A percentile compares a stretch with the other conserved stretches of the same genome.
These are phyloP conservation scores for Sedum album DNA, from an alignment of 164 flowering plant species.

Conservation along the genomic window DNA sequence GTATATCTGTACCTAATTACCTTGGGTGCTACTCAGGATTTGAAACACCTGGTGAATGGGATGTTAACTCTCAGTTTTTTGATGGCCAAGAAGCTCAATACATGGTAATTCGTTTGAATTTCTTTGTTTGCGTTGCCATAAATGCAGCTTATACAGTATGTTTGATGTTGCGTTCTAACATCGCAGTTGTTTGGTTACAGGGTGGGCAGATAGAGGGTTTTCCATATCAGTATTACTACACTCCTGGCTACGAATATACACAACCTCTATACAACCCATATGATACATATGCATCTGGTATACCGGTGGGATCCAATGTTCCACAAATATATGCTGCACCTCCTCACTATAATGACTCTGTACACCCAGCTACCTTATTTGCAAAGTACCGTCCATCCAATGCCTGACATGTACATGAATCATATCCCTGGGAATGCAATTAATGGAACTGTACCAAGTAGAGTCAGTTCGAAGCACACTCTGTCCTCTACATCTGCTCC, in stretches of 20 bases:
- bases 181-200: constrained; percentile 25
- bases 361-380: constrained; percentile 40
- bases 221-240: constrained; percentile 65
- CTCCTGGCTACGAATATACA: constrained; percentile 76
- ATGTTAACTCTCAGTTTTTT: constrained; percentile 63
- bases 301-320: constrained; percentile 58
- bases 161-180: not conserved
- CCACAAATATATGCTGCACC: constrained; percentile 42
- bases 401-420: constrained; percentile 33
- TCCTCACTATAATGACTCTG: constrained; percentile 41
- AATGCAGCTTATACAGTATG: not conserved
- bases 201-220: constrained; percentile 62
- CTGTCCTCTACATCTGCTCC: constrained; percentile 28
- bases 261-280: constrained; percentile 83
- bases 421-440: constrained; percentile 22
- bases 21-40: constrained; percentile 34
- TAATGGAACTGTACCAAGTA: constrained; percentile 26
- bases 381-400: constrained; percentile 42
- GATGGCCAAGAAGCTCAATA: constrained; percentile 73
- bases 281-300: constrained; percentile 87
- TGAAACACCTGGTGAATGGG: constrained; percentile 70
- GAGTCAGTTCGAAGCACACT: constrained; percentile 30
- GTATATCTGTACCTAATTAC: constrained; percentile 6
- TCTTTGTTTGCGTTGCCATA: no score
- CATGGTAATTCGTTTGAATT: constrained; percentile 28